Percentiles rank a stretch among this genome's conserved stretches.
Conservation (phyloP, 2,329 filamentous ascomycete genomes). For the Aspergillus arachidicola region DNA sequence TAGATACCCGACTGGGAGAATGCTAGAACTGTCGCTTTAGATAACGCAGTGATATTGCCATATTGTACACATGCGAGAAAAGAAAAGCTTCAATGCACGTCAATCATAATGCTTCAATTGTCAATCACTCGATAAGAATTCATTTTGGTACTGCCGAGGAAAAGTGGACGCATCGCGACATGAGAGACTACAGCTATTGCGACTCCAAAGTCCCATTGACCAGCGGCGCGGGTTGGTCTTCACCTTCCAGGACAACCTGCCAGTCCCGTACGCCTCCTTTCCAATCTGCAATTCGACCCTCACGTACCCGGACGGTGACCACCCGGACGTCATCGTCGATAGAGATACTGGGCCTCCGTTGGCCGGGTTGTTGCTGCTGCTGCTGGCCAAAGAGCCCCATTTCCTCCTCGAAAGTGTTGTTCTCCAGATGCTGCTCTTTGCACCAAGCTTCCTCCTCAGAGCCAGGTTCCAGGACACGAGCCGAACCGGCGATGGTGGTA, state of each 20-base stretch:
- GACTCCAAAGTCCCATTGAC: slow-evolving; percentile 32
- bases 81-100: background rate
- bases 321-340: slow-evolving; percentile 79
- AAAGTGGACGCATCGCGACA: background rate
- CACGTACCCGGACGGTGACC: slow-evolving; percentile 79
- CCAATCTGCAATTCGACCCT: slow-evolving; percentile 90
- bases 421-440: slow-evolving; percentile 79
- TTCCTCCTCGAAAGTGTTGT: slow-evolving; percentile 79
- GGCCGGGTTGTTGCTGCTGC: slow-evolving; percentile 30
- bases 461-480: slow-evolving; percentile 70
- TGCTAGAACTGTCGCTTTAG: background rate
- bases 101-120: background rate
- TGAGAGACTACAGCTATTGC: background rate
- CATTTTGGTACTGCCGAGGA: background rate
- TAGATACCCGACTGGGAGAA: background rate
- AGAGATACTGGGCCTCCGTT: slow-evolving; percentile 59
- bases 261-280: slow-evolving; percentile 92
- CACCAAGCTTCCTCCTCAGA: slow-evolving; percentile 85
- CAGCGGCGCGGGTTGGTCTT: slow-evolving; percentile 23
- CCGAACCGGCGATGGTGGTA: slow-evolving; percentile 89
- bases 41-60: background rate
- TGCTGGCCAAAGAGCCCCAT: slow-evolving; percentile 46
- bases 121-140: background rate
- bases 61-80: background rate
- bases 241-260: slow-evolving; percentile 44